Base-by-base conservation (phyloP, 768 basidiomycete species). In the Psilocybe sp. region DNA sequence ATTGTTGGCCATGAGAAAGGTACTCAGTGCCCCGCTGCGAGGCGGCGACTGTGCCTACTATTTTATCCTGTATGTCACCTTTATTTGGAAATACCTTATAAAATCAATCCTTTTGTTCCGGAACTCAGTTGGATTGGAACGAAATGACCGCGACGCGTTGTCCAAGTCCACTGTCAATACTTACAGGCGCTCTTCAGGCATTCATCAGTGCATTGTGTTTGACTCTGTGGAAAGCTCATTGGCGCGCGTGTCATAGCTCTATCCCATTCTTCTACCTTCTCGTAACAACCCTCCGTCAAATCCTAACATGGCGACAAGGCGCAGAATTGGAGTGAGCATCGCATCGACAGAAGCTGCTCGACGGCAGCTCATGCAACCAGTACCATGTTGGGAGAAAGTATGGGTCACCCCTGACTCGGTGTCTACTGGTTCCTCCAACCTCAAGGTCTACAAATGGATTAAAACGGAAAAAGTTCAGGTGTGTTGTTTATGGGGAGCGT, bases 311-410 rank as follows among this genome's bases (percentile, higher is more conserved):
- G 73, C 88, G 40, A 86, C 84, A 28, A 77, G 81, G 66, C 76
- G 88, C 57, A 82, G 87, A 64, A 86, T 90, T 44, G 89, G 89
- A 5, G 82, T 91, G 53, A 87, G 83, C 60, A 74, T 76, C 18
- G 85, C 87, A 42, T 85, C 85, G 44, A 86, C 87, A 2, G 89
- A 92, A 65, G 87, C 87, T 41, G 88, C 89, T 32, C 78, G 89
- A 35, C 79, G 89, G 51, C 86, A 89, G 66, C 74, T 91, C n/a
- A 90, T 92, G 86, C 87, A 89, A 60, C 90, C 90, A 6, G 90
- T 92, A n/a, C 80, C 77, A 20, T 88, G 84, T 55, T 93, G 89
- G 90, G 89, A 92, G 68, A 88, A 85, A 68, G 72, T 76, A 33
- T 89, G 87, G 87, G 73, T 79, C 10, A 65, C 74, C 11, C 79